Evolutionary conservation across 2,329 filamentous ascomycete species (phyloP).

Genomic region (Fusarium domesticum): DNA sequence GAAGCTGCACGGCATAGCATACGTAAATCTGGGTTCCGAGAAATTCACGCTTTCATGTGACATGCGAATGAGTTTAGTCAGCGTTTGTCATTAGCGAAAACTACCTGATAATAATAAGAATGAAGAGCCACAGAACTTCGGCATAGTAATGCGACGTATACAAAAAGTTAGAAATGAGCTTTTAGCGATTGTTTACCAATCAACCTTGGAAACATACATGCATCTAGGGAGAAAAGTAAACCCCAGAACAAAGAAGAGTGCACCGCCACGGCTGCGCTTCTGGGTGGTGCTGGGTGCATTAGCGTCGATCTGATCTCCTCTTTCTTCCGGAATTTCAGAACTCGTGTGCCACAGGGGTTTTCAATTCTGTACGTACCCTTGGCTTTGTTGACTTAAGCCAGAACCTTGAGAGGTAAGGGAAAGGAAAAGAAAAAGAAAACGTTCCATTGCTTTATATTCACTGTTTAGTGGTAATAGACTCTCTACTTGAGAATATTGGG

Average conservation of each 20-base stretch:
- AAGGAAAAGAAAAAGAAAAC: no score
- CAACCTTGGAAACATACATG: background rate
- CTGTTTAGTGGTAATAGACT: no score
- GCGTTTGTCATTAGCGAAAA: no score
- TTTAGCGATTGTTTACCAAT: background rate
- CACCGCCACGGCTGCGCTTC: slow-evolving; percentile 35
- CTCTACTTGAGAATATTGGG: no score
- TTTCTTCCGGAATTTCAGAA: slow-evolving; percentile 27
- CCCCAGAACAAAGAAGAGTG: slow-evolving; percentile 22
- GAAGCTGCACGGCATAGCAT: no score
- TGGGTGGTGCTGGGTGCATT: slow-evolving; percentile 31
- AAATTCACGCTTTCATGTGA: no score
- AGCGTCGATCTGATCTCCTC: slow-evolving; percentile 34
- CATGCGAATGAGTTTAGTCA: no score
- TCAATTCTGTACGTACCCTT: background rate
- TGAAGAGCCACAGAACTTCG: no score
- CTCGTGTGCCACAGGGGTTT: slow-evolving; percentile 9
- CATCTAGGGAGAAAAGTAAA: slow-evolving; percentile 9
- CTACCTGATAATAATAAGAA: no score
- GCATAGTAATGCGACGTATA: background rate
- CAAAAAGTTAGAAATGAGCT: background rate
- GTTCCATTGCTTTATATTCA: no score
- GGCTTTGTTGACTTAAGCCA: background rate
- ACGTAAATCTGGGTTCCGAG: no score
- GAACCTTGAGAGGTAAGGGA: no score